These are phyloP conservation scores for Pestalotiopsis sp. DNA, from an alignment of 2,329 filamentous ascomycete genomes.

Conservation along the genomic window DNA sequence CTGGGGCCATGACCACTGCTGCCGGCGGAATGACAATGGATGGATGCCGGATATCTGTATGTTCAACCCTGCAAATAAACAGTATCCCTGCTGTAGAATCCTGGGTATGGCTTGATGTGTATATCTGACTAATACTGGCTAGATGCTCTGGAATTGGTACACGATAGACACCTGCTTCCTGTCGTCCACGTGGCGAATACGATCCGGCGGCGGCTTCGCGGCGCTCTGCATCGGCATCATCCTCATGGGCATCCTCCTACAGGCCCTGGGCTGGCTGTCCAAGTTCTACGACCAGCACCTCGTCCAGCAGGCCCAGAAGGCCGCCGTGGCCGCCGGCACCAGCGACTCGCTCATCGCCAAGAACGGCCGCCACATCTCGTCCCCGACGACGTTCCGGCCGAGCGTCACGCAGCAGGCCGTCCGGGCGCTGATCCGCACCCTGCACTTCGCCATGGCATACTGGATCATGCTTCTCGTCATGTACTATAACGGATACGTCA, in stretches of 20 bases:
- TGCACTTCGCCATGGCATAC: slow-evolving; percentile 76
- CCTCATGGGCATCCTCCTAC: slow-evolving; percentile 72
- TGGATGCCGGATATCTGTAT: slow-evolving; percentile 13
- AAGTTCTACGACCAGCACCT: slow-evolving; percentile 75
- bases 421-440: slow-evolving; percentile 68
- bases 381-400: slow-evolving; percentile 49
- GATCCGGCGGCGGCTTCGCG: slow-evolving; percentile 71
- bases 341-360: slow-evolving; percentile 8
- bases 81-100: neutral
- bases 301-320: slow-evolving; percentile 43
- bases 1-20: neutral
- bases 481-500: slow-evolving; percentile 71
- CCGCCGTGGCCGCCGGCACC: slow-evolving; percentile 22
- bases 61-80: neutral
- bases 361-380: slow-evolving; percentile 7
- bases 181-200: slow-evolving; percentile 69
- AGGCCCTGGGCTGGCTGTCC: slow-evolving; percentile 69
- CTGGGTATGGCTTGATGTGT: neutral
- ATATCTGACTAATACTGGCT: neutral
- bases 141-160: slow-evolving; percentile 85
- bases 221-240: slow-evolving; percentile 80
- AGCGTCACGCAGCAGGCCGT: slow-evolving; percentile 66
- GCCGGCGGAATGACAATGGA: slow-evolving; percentile 6
- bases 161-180: slow-evolving; percentile 76
- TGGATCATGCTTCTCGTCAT: slow-evolving; percentile 69